Evolutionary conservation across 352 stramenopile species (phyloP).

Genomic region (Phytophthora aleatoria): DNA sequence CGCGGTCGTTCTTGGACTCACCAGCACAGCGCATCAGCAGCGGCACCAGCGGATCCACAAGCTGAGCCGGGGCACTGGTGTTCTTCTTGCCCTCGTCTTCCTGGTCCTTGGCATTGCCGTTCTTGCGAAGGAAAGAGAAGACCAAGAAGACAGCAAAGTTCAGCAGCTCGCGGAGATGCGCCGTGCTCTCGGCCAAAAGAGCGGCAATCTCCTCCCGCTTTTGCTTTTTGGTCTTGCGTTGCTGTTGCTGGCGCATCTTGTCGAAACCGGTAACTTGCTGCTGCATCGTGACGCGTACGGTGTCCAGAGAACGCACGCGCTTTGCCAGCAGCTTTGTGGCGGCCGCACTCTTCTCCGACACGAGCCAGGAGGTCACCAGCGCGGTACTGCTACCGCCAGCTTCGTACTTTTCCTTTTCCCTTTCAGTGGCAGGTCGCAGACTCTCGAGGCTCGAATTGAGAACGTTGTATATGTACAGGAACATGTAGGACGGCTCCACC

Average conservation of each 20-base stretch:
- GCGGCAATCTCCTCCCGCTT: slow-evolving; percentile 40
- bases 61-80: slow-evolving; percentile 36
- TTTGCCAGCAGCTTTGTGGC: slow-evolving; percentile 62
- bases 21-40: slow-evolving; percentile 91
- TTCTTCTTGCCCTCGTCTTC: slow-evolving; percentile 25
- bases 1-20: slow-evolving; percentile 92
- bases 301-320: slow-evolving; percentile 58
- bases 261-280: slow-evolving; percentile 83
- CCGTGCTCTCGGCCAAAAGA: slow-evolving; percentile 44
- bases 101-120: slow-evolving; percentile 27
- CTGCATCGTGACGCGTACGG: slow-evolving; percentile 64
- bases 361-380: slow-evolving; percentile 71
- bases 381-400: slow-evolving; percentile 33
- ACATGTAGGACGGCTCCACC: slow-evolving; percentile 86
- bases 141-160: slow-evolving; percentile 84
- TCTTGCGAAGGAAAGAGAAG: slow-evolving; percentile 68
- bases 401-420: slow-evolving; percentile 70
- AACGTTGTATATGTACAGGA: slow-evolving; percentile 87
- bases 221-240: slow-evolving; percentile 49
- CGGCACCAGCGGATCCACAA: slow-evolving; percentile 93
- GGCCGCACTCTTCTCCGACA: slow-evolving; percentile 78
- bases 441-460: slow-evolving; percentile 77
- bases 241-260: slow-evolving; percentile 51
- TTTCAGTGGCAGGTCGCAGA: slow-evolving; percentile 64
- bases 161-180: slow-evolving; percentile 83